Evolutionary conservation across 495 filamentous ascomycete genomes (phyloP), one percentile per base, ranked within the genome.

Genomic region (Entonaema liquescens): DNA sequence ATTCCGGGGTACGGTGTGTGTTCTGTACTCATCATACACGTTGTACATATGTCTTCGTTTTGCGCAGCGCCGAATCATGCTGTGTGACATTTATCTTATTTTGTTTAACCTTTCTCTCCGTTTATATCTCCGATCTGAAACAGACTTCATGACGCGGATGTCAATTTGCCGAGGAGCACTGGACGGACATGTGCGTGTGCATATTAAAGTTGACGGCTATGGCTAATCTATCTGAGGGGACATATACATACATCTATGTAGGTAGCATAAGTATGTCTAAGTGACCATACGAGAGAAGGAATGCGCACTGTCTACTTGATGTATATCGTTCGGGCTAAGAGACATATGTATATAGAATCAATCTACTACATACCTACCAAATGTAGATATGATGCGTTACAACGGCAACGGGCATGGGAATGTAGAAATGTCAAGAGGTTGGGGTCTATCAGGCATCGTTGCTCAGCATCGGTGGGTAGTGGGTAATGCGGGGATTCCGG

Each of bases 391-490:
- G 35, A 49, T 26, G 35, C 40, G 36, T 55, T 33, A 26, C 55
- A 26, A 55, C 54, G 55, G 56, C n/a, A 12, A 15, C 26, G 36
- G 42, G n/a, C 49, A 57, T 58, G 42, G 40, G 42, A 53, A 19
- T 44, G 42, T 31, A 17, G 64, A 62, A 63, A 67, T 71, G 26
- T 23, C 28, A 63, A 63, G 68, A 67, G 62, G 62, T 40, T 71
- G 57, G 62, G 31, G 26, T 44, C 5, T 44, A 47, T 47, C 40
- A 65, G 33, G 52, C 68, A 62, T 62, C 62, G 52, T 58, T 42
- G 62, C 33, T 57, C 52, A 57, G 53, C 44, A 65, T 40, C 29
- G 47, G 55, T 23, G 3, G 29, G n/a, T n/a, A n/a, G n/a, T n/a
- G 38, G 40, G 13, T 57, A 50, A 33, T 55, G 53, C 35, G 68